Conservation (phyloP, 2,329 filamentous ascomycete species). For the Diaporthe humulicola region DNA sequence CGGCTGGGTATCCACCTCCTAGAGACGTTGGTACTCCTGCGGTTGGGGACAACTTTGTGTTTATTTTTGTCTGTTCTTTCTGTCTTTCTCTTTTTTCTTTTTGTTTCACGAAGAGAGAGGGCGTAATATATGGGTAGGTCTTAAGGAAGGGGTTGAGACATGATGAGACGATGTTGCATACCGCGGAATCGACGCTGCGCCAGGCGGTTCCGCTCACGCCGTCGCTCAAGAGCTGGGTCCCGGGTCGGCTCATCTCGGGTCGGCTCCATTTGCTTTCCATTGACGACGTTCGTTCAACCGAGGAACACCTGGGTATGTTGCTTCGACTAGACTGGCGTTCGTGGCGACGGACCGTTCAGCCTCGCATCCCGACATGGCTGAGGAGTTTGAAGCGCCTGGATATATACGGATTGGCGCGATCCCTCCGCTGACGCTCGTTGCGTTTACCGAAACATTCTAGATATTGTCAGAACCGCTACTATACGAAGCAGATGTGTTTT, state of each 20-base stretch:
- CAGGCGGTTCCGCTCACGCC: conserved; percentile 41
- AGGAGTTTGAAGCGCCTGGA: neutral
- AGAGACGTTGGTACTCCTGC: neutral
- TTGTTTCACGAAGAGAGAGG: too few species aligned
- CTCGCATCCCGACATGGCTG: neutral
- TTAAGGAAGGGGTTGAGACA: neutral
- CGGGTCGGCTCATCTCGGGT: conserved; percentile 25
- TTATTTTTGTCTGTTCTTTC: neutral
- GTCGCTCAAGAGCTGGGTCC: conserved; percentile 42
- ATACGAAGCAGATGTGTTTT: neutral
- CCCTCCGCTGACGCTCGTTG: neutral
- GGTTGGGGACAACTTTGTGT: neutral
- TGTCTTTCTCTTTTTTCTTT: neutral
- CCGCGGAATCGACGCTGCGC: conserved; percentile 42
- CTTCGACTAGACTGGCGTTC: neutral
- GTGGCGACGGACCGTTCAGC: neutral
- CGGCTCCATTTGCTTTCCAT: neutral
- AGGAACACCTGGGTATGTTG: neutral
- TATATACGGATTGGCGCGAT: neutral
- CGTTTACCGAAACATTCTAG: neutral
- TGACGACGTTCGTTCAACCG: neutral
- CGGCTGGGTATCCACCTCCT: neutral
- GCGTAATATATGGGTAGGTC: too few species aligned
- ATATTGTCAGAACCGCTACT: neutral
- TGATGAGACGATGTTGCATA: conserved; percentile 25